Conservation (phyloP, 2,329 filamentous ascomycete species). For the Cryphonectria parasitica region DNA sequence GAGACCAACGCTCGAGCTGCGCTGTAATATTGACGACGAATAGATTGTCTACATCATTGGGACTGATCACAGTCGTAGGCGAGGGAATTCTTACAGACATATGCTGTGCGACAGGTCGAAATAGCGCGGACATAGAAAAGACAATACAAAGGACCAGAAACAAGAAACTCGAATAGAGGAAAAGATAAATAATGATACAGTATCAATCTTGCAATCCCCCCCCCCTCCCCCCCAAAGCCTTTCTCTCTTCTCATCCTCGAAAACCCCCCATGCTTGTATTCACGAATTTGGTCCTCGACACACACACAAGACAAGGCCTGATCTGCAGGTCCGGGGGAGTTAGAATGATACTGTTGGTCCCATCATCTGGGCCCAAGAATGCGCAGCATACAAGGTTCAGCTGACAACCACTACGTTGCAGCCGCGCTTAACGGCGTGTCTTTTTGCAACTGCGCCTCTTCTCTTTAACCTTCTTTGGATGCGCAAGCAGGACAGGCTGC, state of each 20-base stretch:
- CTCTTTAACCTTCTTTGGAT: neutral
- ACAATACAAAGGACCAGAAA: neutral
- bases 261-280: neutral
- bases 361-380: neutral
- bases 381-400: neutral
- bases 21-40: neutral
- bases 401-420: neutral
- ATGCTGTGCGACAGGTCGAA: neutral
- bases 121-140: neutral
- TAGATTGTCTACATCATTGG: neutral
- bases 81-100: neutral
- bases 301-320: neutral
- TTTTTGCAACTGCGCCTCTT: neutral
- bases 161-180: neutral
- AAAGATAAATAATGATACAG: neutral
- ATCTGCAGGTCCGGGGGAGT: neutral
- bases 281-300: neutral
- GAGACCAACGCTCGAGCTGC: neutral
- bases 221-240: neutral
- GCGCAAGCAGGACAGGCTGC: neutral
- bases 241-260: neutral
- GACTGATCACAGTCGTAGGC: neutral
- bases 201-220: neutral
- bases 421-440: neutral
- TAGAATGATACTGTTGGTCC: neutral